Conservation (phyloP, 2,329 filamentous ascomycete species). For the Colletotrichum sp. region DNA sequence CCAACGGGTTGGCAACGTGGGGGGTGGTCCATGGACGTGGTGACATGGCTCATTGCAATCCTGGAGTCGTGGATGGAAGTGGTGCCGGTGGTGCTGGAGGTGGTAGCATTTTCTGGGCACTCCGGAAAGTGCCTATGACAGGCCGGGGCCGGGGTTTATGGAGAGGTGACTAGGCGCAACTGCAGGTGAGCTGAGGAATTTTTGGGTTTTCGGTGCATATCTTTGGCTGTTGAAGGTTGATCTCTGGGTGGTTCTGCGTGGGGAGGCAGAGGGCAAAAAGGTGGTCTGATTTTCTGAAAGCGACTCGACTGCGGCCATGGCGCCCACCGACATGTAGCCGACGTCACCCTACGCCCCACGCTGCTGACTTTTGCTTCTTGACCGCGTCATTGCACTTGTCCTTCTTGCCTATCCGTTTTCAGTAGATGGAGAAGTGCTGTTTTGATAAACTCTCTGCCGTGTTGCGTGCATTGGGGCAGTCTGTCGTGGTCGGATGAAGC, state of each 20-base stretch:
- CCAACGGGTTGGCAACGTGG: constrained; percentile 12
- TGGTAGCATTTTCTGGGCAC: neutral
- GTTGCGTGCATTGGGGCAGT: neutral
- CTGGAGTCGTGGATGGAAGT: neutral
- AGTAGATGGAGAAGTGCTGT: neutral
- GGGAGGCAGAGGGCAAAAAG: constrained; percentile 1
- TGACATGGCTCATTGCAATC: neutral
- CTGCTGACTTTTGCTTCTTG: neutral
- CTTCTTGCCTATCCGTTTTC: neutral
- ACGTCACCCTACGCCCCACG: constrained; percentile 12
- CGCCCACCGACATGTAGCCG: neutral
- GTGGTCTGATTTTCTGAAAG: constrained; percentile 19
- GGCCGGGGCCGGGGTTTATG: neutral
- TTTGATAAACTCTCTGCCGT: neutral
- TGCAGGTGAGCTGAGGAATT: constrained; percentile 17
- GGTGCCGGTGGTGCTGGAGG: neutral
- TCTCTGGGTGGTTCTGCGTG: constrained; percentile 3
- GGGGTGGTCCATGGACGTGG: neutral
- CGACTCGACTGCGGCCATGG: neutral
- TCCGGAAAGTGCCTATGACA: neutral
- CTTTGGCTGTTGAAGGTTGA: neutral
- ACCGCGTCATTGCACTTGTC: neutral
- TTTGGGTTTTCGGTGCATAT: neutral
- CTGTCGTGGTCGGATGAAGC: neutral
- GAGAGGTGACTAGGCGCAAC: neutral